Evolutionary conservation across 305 asterid genomes (phyloP).

Genomic region (Ruellia speciosa): DNA sequence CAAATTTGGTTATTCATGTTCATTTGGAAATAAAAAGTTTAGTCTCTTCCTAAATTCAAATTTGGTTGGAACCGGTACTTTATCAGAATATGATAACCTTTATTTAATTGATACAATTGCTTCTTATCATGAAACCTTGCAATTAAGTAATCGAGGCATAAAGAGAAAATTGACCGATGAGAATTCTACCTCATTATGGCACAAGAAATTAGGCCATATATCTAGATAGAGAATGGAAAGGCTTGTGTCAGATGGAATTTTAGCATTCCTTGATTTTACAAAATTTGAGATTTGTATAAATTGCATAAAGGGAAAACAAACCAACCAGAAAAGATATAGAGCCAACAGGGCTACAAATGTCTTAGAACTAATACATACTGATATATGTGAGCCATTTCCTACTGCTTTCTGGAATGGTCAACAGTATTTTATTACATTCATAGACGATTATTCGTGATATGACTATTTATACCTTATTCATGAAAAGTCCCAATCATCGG

Average conservation of each 20-base stretch:
- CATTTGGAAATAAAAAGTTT: background rate
- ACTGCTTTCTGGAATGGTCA: conserved; percentile 5
- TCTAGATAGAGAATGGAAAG: conserved; percentile 1
- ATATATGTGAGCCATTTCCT: conserved; percentile 12
- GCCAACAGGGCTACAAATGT: background rate
- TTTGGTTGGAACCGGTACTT: conserved; percentile 1
- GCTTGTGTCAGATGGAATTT: conserved; percentile 1
- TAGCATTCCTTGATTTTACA: background rate
- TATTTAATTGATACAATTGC: background rate
- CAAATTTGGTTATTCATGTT: conserved; percentile 2
- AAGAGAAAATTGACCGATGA: background rate
- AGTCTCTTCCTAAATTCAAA: background rate
- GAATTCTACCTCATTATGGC: too few relatives aligned
- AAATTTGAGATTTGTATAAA: background rate
- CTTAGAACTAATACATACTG: conserved; percentile 11
- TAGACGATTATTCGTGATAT: background rate
- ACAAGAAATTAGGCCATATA: conserved; percentile 13
- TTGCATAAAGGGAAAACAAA: conserved; percentile 6
- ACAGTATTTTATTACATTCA: conserved; percentile 5
- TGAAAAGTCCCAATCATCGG: background rate
- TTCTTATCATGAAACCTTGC: conserved; percentile 3
- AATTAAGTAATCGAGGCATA: background rate
- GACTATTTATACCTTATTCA: background rate
- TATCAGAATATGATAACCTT: too few relatives aligned
- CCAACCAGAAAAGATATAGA: background rate